Evolutionary conservation across 805 yeast genomes (phyloP), one percentile per base, ranked within the genome.

Genomic region (Wickerhamiella spandovensis): DNA sequence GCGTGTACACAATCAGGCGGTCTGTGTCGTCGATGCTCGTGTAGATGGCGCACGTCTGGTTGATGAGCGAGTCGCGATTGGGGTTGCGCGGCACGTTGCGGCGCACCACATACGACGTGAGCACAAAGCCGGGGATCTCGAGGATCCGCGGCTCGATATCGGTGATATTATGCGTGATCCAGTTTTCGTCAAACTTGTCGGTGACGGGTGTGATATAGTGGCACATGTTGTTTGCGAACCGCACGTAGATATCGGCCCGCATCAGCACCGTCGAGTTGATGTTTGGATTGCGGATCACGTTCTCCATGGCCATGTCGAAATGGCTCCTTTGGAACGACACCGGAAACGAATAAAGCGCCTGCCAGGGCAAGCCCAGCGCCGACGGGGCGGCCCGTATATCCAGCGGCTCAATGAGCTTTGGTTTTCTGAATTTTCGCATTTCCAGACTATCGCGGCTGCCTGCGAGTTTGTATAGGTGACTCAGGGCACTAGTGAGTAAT

Each of bases 81-180:
- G 95, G 95, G 60, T 89, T 89, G 64, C 97, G 72, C 10, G 97
- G 97, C n/a, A 89, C 75, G 35, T 89, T 79, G 57, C 95, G 72
- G 56, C 97, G 75, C n/a, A 87, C 85, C 45, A 83, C 79, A 20
- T 48, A 50, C 18, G 50, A 48, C 6, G 39, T 44, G 13, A 48
- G 18, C n/a, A 13, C 12, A 39, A 42, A 49, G 18, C 54, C 56
- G 1, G 50, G 47, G 6, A 51, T 17, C 20, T 21, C 32, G 18
- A 35, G 48, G 5, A 51, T 10, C 5, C 56, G 52, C 10, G 56
- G 56, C n/a, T 35, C 28, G 8, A 28, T 43, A 22, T 53, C 56
- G 12, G 18, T n/a, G 25, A 51, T 32, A 20, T 51, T 48, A 3
- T 45, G 44, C 2, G 35, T 25, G 21, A 45, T 51, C 45, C 53